Evolutionary conservation across 352 stramenopile genomes (phyloP), one percentile per base, ranked within the genome.

Genomic region (Peronospora farinosa): DNA sequence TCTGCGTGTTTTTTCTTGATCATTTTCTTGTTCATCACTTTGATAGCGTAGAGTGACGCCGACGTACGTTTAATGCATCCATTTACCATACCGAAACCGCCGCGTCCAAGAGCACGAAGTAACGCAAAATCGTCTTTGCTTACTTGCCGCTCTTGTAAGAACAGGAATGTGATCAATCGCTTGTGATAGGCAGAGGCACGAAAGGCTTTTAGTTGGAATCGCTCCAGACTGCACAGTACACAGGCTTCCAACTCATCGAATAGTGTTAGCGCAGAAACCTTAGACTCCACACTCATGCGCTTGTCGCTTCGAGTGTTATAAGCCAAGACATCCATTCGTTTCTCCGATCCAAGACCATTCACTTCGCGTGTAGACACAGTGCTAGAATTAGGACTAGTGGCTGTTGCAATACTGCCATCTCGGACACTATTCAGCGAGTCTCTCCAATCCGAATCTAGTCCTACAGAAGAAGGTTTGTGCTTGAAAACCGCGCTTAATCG

Each of bases 51-150:
- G 13, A 92, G 61, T 33, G 78, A 86, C 9, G 74, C 71, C n/a
- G 72, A 86, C 11, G 72, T 97, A 36, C 88, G 84, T 56, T 97
- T 97, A 68, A 98, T 98, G 51, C 93, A 98, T 42, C 92, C 96
- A 68, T 96, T 97, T 21, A 98, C 95, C 71, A 97, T 91, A 39
- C 95, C 96, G 62, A 98, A 99, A 15, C 96, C 96, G 39, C 96
- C 96, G 43, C 95, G 78, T 17, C 96, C 96, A 19, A 99, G 75
- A 38, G 98, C 85, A 42, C 96, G 81, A 57, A 99, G 95, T 15
- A 97, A 65, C 31, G 92, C 96, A 59, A 98, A 99, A 57, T 98
- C 94, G 33, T 97, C 86, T 55, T 98, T 90, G 15, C 81, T 84
- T 16, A 98, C 82, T 36, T 72, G 78, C 28, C 81, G 73, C 56